Base-by-base conservation (phyloP, 768 basidiomycete genomes). In the Leccinum pellstonianum region DNA sequence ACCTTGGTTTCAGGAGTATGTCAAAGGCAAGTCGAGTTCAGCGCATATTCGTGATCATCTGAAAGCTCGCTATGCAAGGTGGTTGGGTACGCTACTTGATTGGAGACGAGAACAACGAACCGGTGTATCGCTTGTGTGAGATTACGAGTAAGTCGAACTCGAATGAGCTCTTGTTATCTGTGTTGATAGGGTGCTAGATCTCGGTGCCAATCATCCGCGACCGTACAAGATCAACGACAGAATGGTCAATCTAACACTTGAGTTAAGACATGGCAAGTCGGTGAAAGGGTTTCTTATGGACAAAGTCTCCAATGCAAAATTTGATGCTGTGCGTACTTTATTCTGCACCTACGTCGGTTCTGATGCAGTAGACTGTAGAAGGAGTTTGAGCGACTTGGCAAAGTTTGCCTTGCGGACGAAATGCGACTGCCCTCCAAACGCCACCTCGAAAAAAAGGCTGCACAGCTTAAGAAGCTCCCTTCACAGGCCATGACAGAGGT, bases 81-180 rank as follows among this genome's bases (percentile, higher is more conserved):
- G 84, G 85, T 25, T 98, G 87, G 85, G 93, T 98, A 10, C 84
- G 95, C 41, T 90, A 91, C 68, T 77, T 91, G 41, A 86, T 95
- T 63, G 92, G 91, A 1, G 64, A 77, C 2, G 87, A 91, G 53
- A 70, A 75, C 9, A 78, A 80, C 6, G 65, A 77, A 55, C 79
- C 82, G 17, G 82, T 90, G 21, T 98, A 98, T 73, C 83, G 95
- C 57, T 81, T 95, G 51, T 95, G 93, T 69, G 84, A 91, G 74
- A 79, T 98, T 38, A 73, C 76, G 19, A 84, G 95, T 95, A 58
- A 64, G 91, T 79, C 29, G 27, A 54, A n/a, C 53, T 38, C 47
- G 27, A 52, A n/a, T 52, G 33, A 46, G 51, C 23, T 59, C 12
- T 56, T 52, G 17, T 11, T 21, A 43, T 9, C 41, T 35, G 37